Base-by-base conservation (phyloP, 2,329 filamentous ascomycete species). In the Cercospora citrullina region DNA sequence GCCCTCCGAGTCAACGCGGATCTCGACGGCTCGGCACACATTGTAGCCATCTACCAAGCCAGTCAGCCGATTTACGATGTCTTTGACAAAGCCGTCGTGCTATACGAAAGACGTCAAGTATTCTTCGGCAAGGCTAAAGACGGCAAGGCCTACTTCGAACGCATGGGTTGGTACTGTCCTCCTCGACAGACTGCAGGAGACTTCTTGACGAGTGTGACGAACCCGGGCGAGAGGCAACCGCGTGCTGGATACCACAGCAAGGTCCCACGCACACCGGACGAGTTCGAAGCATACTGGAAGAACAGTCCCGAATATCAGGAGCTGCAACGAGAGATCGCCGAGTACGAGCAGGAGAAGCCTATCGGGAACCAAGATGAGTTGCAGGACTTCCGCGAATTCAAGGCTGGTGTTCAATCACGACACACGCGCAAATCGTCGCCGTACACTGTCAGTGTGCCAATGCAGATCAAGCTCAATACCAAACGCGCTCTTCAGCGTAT, bases 81-180 rank as follows among this genome's bases (percentile, higher is more conserved):
- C 16, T 94, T 94, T 73, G 90, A 94, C 80, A 93, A 93, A 76
- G 87, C 86, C 0, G 84, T 88, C 0, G 89, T 94, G 0, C 81
- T 94, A 0, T 93, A 94, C 74, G 89, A 93, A 75, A 92, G 91
- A 0, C 85, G 89, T 0, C 87, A 94, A 75, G 93, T 94, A 68
- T 94, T 88, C 80, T 93, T 89, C 70, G 92, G 91, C 0, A 85
- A 86, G 0, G 86, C 87, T 0, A 76, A 74, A 5, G 77, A 82
- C 1, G 91, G 91, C 0, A 88, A 85, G 73, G 77, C 77, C 0
- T 93, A 87, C 77, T 93, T 94, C 69, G 86, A 88, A 72, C 80
- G 85, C 12, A 87, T 90, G 78, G 91, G 91, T 42, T 94, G 87
- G 84, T 76, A 85, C 36, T 92, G 90, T 72, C 89, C 89, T 0